These are phyloP conservation scores for Starmerella gropengiesseri DNA, from an alignment of 805 yeast species.

Conservation along the genomic window DNA sequence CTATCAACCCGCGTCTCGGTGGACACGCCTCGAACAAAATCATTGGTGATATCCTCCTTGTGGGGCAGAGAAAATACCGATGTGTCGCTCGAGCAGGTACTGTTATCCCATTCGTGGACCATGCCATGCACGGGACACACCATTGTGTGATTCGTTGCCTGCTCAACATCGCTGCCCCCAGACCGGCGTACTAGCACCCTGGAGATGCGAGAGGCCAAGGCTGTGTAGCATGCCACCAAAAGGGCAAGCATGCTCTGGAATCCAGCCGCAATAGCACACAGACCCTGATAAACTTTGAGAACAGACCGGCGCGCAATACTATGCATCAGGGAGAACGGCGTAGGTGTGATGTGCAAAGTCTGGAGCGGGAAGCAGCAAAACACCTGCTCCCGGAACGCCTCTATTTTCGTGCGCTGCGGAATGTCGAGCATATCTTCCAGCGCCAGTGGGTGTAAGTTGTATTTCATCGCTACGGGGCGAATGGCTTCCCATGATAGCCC, in stretches of 20 bases:
- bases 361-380: slow-evolving; percentile 47
- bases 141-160: not conserved
- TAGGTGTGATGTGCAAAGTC: slow-evolving; percentile 33
- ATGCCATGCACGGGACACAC: not conserved
- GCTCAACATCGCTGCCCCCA: not conserved
- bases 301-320: not conserved
- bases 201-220: too few species aligned
- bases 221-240: too few species aligned
- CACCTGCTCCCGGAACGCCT: slow-evolving; percentile 41
- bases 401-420: slow-evolving; percentile 50
- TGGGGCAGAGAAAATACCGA: too few species aligned
- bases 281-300: not conserved
- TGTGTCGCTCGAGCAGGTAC: not conserved
- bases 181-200: too few species aligned
- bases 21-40: too few species aligned
- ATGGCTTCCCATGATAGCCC: slow-evolving; percentile 56
- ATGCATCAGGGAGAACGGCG: slow-evolving; percentile 11
- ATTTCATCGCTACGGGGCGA: slow-evolving; percentile 36
- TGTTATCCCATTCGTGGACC: not conserved
- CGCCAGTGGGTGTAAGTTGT: slow-evolving; percentile 43
- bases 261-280: too few species aligned
- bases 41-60: too few species aligned
- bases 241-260: too few species aligned
- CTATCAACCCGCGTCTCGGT: too few species aligned
- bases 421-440: slow-evolving; percentile 54